Conservation (phyloP, 228 moss, liverwort and hornwort species). For the Sphagnum magellanicum region DNA sequence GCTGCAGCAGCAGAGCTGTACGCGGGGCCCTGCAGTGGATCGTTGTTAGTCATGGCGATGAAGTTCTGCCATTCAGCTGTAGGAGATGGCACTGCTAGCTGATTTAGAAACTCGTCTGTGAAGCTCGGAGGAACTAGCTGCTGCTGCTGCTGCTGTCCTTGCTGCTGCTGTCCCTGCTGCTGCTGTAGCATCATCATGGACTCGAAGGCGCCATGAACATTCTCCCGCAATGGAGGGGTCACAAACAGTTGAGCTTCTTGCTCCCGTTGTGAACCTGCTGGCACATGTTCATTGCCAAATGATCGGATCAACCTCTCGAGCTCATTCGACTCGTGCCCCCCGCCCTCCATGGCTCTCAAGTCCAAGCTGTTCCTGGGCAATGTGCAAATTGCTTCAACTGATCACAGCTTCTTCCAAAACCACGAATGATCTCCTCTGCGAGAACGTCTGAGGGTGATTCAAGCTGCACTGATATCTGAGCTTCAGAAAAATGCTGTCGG, state of each 20-base stretch:
- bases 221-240: constrained; percentile 12
- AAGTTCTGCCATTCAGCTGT: constrained; percentile 17
- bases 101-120: constrained; percentile 7
- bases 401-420: no score
- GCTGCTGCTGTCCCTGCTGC: no score
- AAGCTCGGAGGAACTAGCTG: constrained; percentile 14
- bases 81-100: constrained; percentile 38
- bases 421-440: no score
- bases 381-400: no score
- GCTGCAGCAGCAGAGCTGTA: background rate
- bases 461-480: no score
- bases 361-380: no score
- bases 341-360: constrained; percentile 2
- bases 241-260: constrained; percentile 4
- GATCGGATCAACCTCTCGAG: constrained; percentile 53
- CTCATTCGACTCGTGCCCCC: constrained; percentile 5
- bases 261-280: background rate
- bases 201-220: background rate
- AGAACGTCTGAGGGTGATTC: no score
- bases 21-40: background rate
- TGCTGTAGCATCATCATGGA: no score
- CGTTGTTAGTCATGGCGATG: background rate
- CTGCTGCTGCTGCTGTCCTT: background rate
- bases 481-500: no score
- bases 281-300: constrained; percentile 36